These are phyloP conservation scores for Sonneratia alba DNA, from an alignment of 345 rosid genomes.

Conservation along the genomic window DNA sequence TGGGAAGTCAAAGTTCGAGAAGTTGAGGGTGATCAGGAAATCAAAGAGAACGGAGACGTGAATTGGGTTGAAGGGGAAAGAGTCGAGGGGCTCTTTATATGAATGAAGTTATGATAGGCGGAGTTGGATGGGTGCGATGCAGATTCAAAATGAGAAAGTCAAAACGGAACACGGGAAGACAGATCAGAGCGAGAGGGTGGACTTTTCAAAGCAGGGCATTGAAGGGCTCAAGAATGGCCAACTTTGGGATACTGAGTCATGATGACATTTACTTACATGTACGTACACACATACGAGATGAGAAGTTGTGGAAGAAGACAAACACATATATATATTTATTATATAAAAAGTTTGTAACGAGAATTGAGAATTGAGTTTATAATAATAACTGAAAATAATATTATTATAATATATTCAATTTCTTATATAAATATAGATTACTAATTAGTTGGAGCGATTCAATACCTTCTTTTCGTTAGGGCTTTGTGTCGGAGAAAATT, in stretches of 20 bases:
- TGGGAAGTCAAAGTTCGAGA: neutral
- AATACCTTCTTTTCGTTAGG: too few species aligned
- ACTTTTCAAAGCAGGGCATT: slow-evolving; percentile 1
- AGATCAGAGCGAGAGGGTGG: neutral
- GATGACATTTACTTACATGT: neutral
- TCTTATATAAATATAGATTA: too few species aligned
- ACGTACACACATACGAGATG: too few species aligned
- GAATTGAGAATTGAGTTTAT: neutral
- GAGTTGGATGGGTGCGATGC: neutral
- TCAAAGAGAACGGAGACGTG: neutral
- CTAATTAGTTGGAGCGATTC: too few species aligned
- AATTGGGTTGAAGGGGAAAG: neutral
- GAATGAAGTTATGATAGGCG: neutral
- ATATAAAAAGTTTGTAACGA: too few species aligned
- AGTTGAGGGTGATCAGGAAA: neutral
- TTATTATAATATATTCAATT: too few species aligned
- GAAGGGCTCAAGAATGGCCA: slow-evolving; percentile 14
- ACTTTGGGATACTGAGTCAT: slow-evolving; percentile 4
- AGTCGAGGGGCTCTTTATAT: slow-evolving; percentile 1
- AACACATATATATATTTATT: too few species aligned
- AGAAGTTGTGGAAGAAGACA: too few species aligned
- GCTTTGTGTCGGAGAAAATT: too few species aligned
- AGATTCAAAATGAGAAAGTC: slow-evolving; percentile 9
- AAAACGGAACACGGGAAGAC: slow-evolving; percentile 5
- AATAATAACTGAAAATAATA: neutral